phyloP scores from a whole-genome alignment of 371 early-diverging fungal species.

The Mucor lusitanicus region DNA sequence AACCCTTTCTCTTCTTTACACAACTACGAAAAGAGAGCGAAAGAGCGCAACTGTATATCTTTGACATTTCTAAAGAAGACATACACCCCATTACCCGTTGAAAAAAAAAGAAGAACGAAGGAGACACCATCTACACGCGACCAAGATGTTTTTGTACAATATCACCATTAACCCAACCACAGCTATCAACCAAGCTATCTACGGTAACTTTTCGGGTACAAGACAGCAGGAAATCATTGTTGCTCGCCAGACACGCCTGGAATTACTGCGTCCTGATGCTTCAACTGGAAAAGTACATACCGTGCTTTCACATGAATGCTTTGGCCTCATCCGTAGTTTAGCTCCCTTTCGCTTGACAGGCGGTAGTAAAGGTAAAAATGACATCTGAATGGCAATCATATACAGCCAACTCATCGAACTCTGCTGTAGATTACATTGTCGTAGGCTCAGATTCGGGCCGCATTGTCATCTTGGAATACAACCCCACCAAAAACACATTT shows the following conservation, averaged over 20 bases:
- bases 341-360: constrained; percentile 78
- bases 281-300: constrained; percentile 82
- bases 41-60: neutral
- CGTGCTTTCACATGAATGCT: constrained; percentile 76
- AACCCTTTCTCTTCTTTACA: neutral
- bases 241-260: constrained; percentile 79
- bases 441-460: constrained; percentile 93
- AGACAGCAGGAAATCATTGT: constrained; percentile 91
- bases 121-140: neutral
- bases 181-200: constrained; percentile 75
- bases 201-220: constrained; percentile 93
- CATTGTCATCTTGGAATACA: constrained; percentile 90
- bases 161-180: constrained; percentile 85
- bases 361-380: constrained; percentile 63
- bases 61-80: neutral
- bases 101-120: too few relatives aligned
- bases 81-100: neutral
- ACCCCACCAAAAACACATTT: constrained; percentile 72
- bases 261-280: constrained; percentile 81
- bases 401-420: neutral
- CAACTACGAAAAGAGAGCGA: neutral
- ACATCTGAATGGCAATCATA: neutral
- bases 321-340: constrained; percentile 86
- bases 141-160: constrained; percentile 88
- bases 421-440: constrained; percentile 79